phyloP scores from a whole-genome alignment of 1,284 basidiomycete species.

The Microstroma glucosiphilum region DNA sequence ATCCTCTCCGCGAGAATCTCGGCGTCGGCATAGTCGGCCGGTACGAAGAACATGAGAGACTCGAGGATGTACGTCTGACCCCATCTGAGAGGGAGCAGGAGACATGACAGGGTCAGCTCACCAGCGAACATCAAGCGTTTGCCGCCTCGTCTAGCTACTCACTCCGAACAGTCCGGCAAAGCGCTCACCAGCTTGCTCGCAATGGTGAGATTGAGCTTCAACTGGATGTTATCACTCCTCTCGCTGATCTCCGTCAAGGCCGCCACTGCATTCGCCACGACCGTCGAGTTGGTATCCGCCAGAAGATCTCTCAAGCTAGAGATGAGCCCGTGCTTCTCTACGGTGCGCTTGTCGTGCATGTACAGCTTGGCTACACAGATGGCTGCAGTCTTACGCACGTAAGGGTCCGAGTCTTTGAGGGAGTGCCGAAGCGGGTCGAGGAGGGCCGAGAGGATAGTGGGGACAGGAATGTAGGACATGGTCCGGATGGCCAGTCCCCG shows the following conservation, averaged over 20 bases:
- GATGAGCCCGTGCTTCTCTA: constrained; percentile 78
- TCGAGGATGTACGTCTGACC: constrained; percentile 98
- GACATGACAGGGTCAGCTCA: background rate
- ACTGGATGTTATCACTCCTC: constrained; percentile 73
- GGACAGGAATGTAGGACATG: constrained; percentile 82
- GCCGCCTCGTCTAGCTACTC: constrained; percentile 1
- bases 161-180: constrained; percentile 78
- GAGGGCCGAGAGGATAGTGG: constrained; percentile 61
- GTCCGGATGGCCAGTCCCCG: constrained; percentile 87
- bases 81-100: constrained; percentile 57
- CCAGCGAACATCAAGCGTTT: background rate
- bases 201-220: constrained; percentile 73
- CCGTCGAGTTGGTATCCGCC: constrained; percentile 86
- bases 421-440: constrained; percentile 78
- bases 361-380: constrained; percentile 87
- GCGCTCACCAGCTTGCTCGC: constrained; percentile 78
- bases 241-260: constrained; percentile 84
- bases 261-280: constrained; percentile 91
- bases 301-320: constrained; percentile 78
- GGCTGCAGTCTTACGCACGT: constrained; percentile 92
- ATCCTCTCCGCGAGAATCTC: constrained; percentile 90
- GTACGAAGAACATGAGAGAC: constrained; percentile 83
- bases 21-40: constrained; percentile 77
- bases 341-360: constrained; percentile 71
- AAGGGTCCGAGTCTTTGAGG: constrained; percentile 81